phyloP scores from a whole-genome alignment of 73 alveolate species.

The Effrenium voratum region DNA sequence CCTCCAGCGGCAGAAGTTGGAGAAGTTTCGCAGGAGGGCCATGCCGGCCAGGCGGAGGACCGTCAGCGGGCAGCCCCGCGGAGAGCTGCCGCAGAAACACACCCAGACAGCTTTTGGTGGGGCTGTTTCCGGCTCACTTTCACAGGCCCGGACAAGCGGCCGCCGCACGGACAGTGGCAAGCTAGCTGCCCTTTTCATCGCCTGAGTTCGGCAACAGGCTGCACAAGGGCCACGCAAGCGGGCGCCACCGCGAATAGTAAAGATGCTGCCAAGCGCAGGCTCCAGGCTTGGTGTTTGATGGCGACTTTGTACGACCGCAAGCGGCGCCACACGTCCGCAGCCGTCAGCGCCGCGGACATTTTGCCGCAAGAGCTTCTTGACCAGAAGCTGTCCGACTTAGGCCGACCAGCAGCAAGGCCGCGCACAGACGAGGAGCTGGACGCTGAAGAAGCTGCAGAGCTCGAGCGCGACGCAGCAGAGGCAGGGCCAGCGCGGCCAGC shows the following conservation, averaged over 20 bases:
- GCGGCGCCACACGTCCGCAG: constrained; percentile 6
- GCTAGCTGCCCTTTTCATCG: not conserved
- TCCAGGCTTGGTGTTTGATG: constrained; percentile 4
- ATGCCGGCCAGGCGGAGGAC: too few relatives aligned
- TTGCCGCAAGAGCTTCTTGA: not conserved
- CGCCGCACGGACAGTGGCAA: constrained; percentile 29
- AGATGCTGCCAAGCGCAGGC: not conserved
- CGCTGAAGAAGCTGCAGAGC: not conserved
- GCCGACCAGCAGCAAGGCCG: not conserved
- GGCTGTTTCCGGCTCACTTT: constrained; percentile 6
- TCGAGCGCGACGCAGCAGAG: not conserved
- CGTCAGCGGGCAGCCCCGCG: not conserved
- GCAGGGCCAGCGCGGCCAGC: not conserved
- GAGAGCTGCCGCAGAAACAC: not conserved
- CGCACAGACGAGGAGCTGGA: not conserved
- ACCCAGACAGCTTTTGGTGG: not conserved
- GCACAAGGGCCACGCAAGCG: not conserved
- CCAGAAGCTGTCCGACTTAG: not conserved
- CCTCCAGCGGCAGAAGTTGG: not conserved
- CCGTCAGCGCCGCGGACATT: not conserved
- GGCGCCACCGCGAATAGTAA: not conserved
- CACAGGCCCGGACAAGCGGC: not conserved
- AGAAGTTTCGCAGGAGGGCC: too few relatives aligned
- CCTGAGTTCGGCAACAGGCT: not conserved
- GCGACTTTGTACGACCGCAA: not conserved